These are phyloP conservation scores for Colletotrichum echinochloae DNA, from an alignment of 2,329 filamentous ascomycete species.

Conservation along the genomic window DNA sequence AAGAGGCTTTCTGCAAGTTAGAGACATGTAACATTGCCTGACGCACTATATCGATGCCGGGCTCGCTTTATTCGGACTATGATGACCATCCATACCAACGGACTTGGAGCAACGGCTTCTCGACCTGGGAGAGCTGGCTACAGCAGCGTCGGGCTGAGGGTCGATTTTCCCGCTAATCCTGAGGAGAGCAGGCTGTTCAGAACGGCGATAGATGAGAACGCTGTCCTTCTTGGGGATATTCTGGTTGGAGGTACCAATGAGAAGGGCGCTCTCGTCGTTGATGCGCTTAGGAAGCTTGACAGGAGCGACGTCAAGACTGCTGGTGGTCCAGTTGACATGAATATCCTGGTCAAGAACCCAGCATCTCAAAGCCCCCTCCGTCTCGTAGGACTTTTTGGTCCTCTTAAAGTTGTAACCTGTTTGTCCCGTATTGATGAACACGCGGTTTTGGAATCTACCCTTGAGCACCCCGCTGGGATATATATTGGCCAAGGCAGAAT, in stretches of 20 bases:
- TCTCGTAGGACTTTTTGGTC: no score
- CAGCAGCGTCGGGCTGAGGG: background rate
- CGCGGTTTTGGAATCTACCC: no score
- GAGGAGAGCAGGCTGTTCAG: conserved; percentile 4
- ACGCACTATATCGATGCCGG: no score
- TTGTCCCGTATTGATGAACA: no score
- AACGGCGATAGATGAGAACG: conserved; percentile 20
- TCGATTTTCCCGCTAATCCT: conserved; percentile 14
- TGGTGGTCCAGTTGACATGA: conserved; percentile 18
- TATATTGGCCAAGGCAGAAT: no score
- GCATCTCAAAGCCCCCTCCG: background rate
- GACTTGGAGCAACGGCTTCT: background rate
- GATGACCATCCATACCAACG: no score
- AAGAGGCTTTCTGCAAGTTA: no score
- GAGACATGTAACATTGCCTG: no score
- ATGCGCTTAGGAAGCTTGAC: conserved; percentile 5
- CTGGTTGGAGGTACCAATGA: conserved; percentile 24
- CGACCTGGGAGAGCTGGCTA: conserved; percentile 19
- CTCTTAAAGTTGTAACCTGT: no score
- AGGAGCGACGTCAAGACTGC: background rate
- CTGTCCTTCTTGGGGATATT: conserved; percentile 7
- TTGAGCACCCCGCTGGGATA: no score
- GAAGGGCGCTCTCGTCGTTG: conserved; percentile 15
- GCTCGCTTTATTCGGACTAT: no score
- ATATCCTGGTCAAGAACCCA: conserved; percentile 16